Evolutionary conservation across 1,139 yeast genomes (phyloP).

Genomic region (Meyerozyma athensensis): DNA sequence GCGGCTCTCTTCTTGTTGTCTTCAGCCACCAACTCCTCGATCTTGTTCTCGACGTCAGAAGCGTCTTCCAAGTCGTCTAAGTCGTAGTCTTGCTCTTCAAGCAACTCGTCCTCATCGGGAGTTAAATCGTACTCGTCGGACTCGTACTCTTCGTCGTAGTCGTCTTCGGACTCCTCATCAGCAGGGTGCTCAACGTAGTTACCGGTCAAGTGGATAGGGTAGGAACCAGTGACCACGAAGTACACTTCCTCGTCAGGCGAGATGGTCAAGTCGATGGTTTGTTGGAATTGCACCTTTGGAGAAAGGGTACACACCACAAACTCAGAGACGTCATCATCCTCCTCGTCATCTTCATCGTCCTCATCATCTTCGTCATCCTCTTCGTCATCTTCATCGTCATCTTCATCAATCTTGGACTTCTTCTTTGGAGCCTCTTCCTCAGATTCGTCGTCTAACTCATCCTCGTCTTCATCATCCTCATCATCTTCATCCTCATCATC

Average conservation of each 20-base stretch:
- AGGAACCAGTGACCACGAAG: conserved; percentile 94
- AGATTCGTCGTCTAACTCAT: conserved; percentile 36
- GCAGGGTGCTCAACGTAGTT: conserved; percentile 95
- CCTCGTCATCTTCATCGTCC: conserved; percentile 53
- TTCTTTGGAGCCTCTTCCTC: conserved; percentile 17
- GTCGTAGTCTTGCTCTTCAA: conserved; percentile 39
- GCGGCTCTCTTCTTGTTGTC: conserved; percentile 37
- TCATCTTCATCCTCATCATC: conserved; percentile 51
- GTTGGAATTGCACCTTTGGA: conserved; percentile 83
- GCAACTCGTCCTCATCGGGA: conserved; percentile 87
- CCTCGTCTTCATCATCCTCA: conserved; percentile 47
- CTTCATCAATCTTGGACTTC: conserved; percentile 28
- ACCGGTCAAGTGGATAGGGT: conserved; percentile 88
- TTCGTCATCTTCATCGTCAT: conserved; percentile 40
- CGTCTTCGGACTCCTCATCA: conserved; percentile 59
- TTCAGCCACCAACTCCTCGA: conserved; percentile 59
- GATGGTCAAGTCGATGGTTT: conserved; percentile 83
- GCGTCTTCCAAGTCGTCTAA: conserved; percentile 60
- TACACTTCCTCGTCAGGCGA: conserved; percentile 90
- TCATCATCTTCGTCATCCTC: conserved; percentile 53
- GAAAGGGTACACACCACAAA: conserved; percentile 84
- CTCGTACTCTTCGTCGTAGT: conserved; percentile 49
- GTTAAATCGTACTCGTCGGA: conserved; percentile 81
- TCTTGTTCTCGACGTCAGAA: conserved; percentile 51
- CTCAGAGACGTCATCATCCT: conserved; percentile 62